A percentile compares a stretch with the other conserved stretches of the same genome.
phyloP scores from a whole-genome alignment of 176 grass and related monocot genomes.

The Carex littledalei region DNA sequence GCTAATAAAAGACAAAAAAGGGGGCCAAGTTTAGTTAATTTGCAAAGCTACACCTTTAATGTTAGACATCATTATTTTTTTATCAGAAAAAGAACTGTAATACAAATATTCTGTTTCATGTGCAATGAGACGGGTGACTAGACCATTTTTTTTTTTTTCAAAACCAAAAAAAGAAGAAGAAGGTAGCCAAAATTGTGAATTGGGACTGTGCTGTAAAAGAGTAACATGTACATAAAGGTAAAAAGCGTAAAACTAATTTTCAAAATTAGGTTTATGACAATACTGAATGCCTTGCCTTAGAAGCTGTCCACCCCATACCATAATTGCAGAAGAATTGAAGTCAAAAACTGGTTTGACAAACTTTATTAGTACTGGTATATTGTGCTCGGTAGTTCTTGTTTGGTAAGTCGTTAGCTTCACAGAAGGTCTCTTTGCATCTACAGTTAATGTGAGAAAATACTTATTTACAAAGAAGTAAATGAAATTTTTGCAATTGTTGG shows the following conservation, averaged over 20 bases:
- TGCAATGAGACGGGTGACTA: too few relatives aligned
- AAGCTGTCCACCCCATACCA: slow-evolving; percentile 50
- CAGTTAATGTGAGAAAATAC: slow-evolving; percentile 5
- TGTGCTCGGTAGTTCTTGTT: slow-evolving; percentile 48
- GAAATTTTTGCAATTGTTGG: not conserved
- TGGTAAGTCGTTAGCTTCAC: slow-evolving; percentile 62
- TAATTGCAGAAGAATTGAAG: slow-evolving; percentile 69
- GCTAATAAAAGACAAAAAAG: slow-evolving; percentile 33
- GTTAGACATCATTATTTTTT: not conserved
- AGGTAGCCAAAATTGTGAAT: not conserved
- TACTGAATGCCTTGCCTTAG: slow-evolving; percentile 56
- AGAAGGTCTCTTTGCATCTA: slow-evolving; percentile 62
- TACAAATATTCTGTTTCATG: too few relatives aligned
- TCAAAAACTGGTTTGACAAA: slow-evolving; percentile 90
- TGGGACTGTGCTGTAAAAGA: not conserved
- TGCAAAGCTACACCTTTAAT: not conserved
- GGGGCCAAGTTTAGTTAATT: not conserved
- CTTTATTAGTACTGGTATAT: slow-evolving; percentile 63
- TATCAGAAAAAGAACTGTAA: not conserved
- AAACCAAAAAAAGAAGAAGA: not conserved
- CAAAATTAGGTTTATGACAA: too few relatives aligned
- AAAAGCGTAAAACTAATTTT: not conserved
- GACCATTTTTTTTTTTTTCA: too few relatives aligned
- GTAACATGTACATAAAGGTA: not conserved
- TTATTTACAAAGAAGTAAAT: not conserved